phyloP scores from a whole-genome alignment of 495 filamentous ascomycete genomes.

The Cryomyces antarcticus region DNA sequence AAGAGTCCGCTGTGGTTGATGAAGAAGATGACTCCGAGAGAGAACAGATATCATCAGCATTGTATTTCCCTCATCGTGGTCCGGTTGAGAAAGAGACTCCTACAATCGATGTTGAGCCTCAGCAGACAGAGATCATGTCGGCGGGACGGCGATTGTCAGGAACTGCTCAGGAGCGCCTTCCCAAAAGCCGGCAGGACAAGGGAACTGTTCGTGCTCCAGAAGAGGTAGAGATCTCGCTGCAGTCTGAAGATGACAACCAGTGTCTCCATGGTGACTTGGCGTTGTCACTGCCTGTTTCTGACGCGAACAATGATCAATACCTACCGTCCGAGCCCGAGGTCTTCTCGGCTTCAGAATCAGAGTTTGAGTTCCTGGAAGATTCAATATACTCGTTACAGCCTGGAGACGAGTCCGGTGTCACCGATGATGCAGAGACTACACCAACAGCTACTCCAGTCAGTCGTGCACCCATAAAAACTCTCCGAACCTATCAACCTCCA shows the following conservation, averaged over 20 bases:
- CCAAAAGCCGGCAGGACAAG: background rate
- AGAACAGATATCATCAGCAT: slow-evolving; percentile 85
- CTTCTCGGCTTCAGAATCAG: slow-evolving; percentile 34
- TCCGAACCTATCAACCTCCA: slow-evolving; percentile 1
- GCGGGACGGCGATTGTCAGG: background rate
- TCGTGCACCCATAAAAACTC: slow-evolving; percentile 2
- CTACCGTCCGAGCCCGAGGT: slow-evolving; percentile 3
- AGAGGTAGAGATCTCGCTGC: slow-evolving; percentile 38
- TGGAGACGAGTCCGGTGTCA: slow-evolving; percentile 30
- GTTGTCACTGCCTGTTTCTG: slow-evolving; percentile 14
- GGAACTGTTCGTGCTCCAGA: slow-evolving; percentile 1
- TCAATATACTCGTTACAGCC: slow-evolving; percentile 22
- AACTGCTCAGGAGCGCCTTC: background rate
- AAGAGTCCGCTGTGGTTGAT: slow-evolving; percentile 10
- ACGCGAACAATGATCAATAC: background rate
- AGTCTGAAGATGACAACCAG: slow-evolving; percentile 38
- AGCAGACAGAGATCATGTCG: too few relatives aligned
- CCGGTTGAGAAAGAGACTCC: background rate
- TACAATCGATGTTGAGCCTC: too few relatives aligned
- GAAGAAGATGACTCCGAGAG: slow-evolving; percentile 73
- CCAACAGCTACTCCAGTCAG: slow-evolving; percentile 32
- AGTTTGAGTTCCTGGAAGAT: slow-evolving; percentile 35
- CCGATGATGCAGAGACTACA: slow-evolving; percentile 37
- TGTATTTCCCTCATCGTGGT: slow-evolving; percentile 67
- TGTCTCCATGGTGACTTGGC: slow-evolving; percentile 39